Base-by-base conservation (phyloP, 768 basidiomycete species). In the Boletus pseudo-olivaceus region DNA sequence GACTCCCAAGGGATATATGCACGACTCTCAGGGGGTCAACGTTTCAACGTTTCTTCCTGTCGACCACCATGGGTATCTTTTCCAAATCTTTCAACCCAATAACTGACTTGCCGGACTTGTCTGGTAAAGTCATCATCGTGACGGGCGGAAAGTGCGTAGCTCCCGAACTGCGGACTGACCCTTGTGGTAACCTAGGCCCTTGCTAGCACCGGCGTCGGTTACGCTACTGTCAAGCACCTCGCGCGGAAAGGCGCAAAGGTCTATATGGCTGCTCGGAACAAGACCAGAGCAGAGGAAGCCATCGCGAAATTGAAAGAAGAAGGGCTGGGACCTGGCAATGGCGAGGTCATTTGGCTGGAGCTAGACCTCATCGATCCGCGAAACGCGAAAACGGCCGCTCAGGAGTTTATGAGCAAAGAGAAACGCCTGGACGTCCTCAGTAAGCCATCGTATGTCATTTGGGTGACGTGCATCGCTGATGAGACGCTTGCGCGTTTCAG, bases 171-270 rank as follows among this genome's bases (percentile, higher is more conserved):
- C 15, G 3, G 3, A 3, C 19, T 1, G 9, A 8, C 14, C 4
- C 10, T 10, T 12, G 7, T 33, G 5, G n/a, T 12, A n/a, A 41
- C 11, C 17, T 11, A 1, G 2, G 8, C 10, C 6, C 6, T 41
- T 9, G 8, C n/a, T 34, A 81, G 78, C 43, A 61, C 73, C 0
- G 79, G 82, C 1, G 73, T 82, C 15, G 83, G 84, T 0, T 78
- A 75, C 57, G 73, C 73, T 0, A 83, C 79, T 0, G 75, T 82
- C 19, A 72, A 75, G 48, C 75, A 78, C 56, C 77, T 87, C 19
- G 81, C 76, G 0, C 71, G 73, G 7, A 72, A 68, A 8, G 82
- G 83, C 15, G 82, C 83, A 5, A 84, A 80, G 59, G 80, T 85
- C 7, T 84, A 84, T 58, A 74, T 86, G 56, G 80, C 76, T 0